Base-by-base conservation (phyloP, 441 rosid genomes). In the Manihot esculenta region DNA sequence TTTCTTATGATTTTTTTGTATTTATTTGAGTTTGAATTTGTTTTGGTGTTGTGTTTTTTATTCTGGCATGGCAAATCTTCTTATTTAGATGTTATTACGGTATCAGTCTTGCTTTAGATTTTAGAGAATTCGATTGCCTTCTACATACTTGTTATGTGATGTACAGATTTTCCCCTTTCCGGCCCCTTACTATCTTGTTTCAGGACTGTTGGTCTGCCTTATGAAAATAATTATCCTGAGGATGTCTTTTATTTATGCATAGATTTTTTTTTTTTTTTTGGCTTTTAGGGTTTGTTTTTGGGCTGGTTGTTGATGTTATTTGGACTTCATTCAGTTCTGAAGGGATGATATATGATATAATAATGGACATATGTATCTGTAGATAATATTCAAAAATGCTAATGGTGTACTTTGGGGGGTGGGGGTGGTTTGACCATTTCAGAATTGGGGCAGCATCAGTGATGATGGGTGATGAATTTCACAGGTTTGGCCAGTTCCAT, bases 401-500 rank as follows among this genome's bases (percentile, higher is more conserved):
- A 44, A 64, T 63, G 64, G 61, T 64, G 30, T 62, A 7, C 18
- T 50, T n/a, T 26, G 64, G 60, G 59, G 38, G 42, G 42, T 38
- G 42, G 42, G 42, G 44, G 70, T 77, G 70, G 42, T 38, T 38
- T 38, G 42, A 5, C 42, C 50, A 59, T 66, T 77, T 66, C 79
- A 89, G 93, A 83, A 74, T 74, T 71, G 77, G 78, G 55, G 61
- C 82, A 42, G 81, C 84, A 48, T 80, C 82, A 35, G 59, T 81
- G 72, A 72, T 83, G 74, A 66, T 78, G 76, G 86, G 85, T 60
- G 92, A 90, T 54, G 89, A 89, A 38, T 69, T 80, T 65, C 81
- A 84, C 81, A 89, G 88, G 83, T 79, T 71, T 68, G 83, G 90
- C 64, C 89, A 81, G 33, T 77, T 82, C 58, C 78, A 80, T 62